These are phyloP conservation scores for Boechera divaricarpa DNA, from an alignment of 345 rosid genomes.

Conservation along the genomic window DNA sequence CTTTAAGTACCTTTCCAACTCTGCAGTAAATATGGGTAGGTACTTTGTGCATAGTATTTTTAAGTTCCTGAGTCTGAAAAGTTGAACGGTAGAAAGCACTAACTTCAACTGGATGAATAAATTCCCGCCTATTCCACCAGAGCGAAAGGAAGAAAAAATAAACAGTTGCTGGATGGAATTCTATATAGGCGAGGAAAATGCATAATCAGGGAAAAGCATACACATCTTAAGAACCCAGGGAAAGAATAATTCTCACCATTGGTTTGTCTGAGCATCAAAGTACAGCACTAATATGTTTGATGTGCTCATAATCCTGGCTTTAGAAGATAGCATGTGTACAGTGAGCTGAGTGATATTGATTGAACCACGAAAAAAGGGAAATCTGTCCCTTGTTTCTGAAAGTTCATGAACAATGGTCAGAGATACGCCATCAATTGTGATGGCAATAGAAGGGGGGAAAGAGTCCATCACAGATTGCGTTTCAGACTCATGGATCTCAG, in stretches of 20 bases:
- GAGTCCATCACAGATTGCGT: slow-evolving; percentile 50
- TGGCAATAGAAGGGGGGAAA: slow-evolving; percentile 57
- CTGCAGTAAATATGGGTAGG: slow-evolving; percentile 82
- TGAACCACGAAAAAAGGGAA: slow-evolving; percentile 73
- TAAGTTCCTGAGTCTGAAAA: slow-evolving; percentile 48
- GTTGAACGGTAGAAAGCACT: slow-evolving; percentile 66
- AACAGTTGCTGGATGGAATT: slow-evolving; percentile 20
- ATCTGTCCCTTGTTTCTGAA: slow-evolving; percentile 62
- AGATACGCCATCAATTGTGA: slow-evolving; percentile 58
- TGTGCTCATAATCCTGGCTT: slow-evolving; percentile 69
- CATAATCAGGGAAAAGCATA: slow-evolving; percentile 20
- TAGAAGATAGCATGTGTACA: slow-evolving; percentile 64
- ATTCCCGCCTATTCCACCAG: slow-evolving; percentile 66
- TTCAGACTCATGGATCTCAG: slow-evolving; percentile 45
- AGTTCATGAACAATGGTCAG: slow-evolving; percentile 84
- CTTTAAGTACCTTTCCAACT: slow-evolving; percentile 61
- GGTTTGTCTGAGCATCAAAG: slow-evolving; percentile 74
- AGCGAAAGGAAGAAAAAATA: slow-evolving; percentile 30
- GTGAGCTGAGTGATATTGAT: slow-evolving; percentile 54
- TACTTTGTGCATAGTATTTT: slow-evolving; percentile 47
- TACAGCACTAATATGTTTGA: slow-evolving; percentile 55
- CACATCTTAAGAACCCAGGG: slow-evolving; percentile 25
- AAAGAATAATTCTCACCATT: slow-evolving; percentile 60
- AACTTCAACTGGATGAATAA: slow-evolving; percentile 73
- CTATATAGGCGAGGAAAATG: slow-evolving; percentile 26